Evolutionary conservation across 345 rosid species (phyloP), one percentile per base, ranked within the genome.

Genomic region (Eutrema japonicum): DNA sequence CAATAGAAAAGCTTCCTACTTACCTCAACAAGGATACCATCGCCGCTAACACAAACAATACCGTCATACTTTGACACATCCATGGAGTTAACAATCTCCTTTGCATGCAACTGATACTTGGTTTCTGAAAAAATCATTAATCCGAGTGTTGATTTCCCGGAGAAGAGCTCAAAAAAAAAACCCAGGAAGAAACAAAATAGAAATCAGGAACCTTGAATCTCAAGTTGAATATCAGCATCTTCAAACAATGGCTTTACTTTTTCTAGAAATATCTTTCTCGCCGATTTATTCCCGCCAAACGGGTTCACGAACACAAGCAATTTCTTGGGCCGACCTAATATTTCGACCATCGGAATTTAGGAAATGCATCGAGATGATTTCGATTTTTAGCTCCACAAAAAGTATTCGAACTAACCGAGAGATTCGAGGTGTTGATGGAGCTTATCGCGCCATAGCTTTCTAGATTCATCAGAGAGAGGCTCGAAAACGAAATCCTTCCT

Each of bases 11-110:
- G 61, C 45, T 60, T 55, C 48, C 0, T 10, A 70, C 58, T 75
- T 78, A 95, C 99, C 97, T 95, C 99, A 70, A 86, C 99, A 72
- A 95, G 97, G 37, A 90, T 63, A 30, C 97, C 99, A 47, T 95
- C 99, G 7, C 99, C 99, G 12, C 99, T 95, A 53, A 92, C 93
- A 74, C 97, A 92, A 74, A 92, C 97, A 77, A 95, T 82, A 35
- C 97, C 99, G 70, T 95, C 96, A 32, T 83, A 92, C 62, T 70
- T 78, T 0, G 87, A 68, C 27, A 89, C 77, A 81, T 92, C 96
- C 79, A 90, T 49, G 9, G 80, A 68, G 36, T 42, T 82, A 58
- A 79, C 87, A 22, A 90, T 82, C 55, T 87, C 93, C 85, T 92
- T 92, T 2, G 99, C 97, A 67, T 95, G 96, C 64, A 92, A 81